Percentiles rank a stretch among this genome's conserved stretches.
These are phyloP conservation scores for Seiridium cupressi DNA, from an alignment of 2,329 filamentous ascomycete genomes.

Conservation along the genomic window DNA sequence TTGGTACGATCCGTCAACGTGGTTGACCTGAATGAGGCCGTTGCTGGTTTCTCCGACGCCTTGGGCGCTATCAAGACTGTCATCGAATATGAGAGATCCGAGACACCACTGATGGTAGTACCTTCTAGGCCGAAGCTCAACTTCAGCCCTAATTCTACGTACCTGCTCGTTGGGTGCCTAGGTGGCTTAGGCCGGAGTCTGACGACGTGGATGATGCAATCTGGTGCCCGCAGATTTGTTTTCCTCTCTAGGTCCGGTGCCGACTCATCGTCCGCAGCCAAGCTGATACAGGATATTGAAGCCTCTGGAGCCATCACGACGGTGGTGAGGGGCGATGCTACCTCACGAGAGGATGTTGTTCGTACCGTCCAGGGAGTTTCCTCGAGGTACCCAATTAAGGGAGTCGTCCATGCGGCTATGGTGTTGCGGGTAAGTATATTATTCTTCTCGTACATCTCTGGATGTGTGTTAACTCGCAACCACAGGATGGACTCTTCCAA, in stretches of 20 bases:
- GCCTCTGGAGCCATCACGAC: slow-evolving; percentile 9
- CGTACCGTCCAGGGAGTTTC: slow-evolving; percentile 9
- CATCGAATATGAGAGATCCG: slow-evolving; percentile 21
- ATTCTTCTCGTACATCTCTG: background rate
- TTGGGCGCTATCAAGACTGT: background rate
- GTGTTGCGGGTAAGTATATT: slow-evolving; percentile 14
- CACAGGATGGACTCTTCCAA: background rate
- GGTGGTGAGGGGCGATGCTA: slow-evolving; percentile 13
- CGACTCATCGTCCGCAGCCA: slow-evolving; percentile 21
- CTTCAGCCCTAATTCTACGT: slow-evolving; percentile 18
- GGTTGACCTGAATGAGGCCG: slow-evolving; percentile 14
- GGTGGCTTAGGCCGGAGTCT: slow-evolving; percentile 33
- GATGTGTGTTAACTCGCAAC: slow-evolving; percentile 1
- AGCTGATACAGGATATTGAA: slow-evolving; percentile 11
- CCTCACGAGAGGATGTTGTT: slow-evolving; percentile 6
- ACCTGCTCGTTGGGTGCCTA: slow-evolving; percentile 34
- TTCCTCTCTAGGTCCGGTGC: slow-evolving; percentile 31
- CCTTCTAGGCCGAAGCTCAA: background rate
- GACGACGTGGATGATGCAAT: slow-evolving; percentile 30
- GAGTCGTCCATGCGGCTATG: slow-evolving; percentile 25
- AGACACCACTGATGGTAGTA: background rate
- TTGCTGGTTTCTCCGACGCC: slow-evolving; percentile 16
- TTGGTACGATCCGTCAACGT: slow-evolving; percentile 9
- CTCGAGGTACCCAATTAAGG: slow-evolving; percentile 14
- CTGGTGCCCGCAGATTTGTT: slow-evolving; percentile 27